phyloP scores from a whole-genome alignment of 1,284 basidiomycete species.

The Boletus sp. region DNA sequence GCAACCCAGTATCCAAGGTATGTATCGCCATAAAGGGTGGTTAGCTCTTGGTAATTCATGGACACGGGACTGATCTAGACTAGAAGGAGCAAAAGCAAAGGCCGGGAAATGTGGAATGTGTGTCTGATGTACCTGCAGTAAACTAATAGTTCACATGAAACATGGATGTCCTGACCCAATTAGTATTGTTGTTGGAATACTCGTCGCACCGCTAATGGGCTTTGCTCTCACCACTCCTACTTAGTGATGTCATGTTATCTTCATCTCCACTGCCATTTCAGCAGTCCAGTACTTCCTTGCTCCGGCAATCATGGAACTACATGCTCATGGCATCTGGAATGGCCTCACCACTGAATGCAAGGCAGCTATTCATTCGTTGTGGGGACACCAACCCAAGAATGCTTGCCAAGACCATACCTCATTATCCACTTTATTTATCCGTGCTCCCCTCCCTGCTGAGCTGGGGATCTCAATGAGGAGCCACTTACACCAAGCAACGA shows the following conservation, averaged over 20 bases:
- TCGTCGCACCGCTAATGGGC: constrained; percentile 74
- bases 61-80: constrained; percentile 68
- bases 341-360: constrained; percentile 55
- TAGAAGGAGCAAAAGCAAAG: constrained; percentile 7
- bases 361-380: constrained; percentile 51
- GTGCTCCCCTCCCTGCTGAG: constrained; percentile 16
- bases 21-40: constrained; percentile 63
- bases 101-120: neutral
- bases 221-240: constrained; percentile 63
- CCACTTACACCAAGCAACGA: constrained; percentile 49
- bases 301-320: constrained; percentile 64
- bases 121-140: constrained; percentile 47
- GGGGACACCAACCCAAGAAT: constrained; percentile 42
- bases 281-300: constrained; percentile 61
- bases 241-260: constrained; percentile 76
- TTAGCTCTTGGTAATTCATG: constrained; percentile 60
- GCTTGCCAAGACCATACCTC: constrained; percentile 34
- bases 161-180: constrained; percentile 84
- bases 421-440: neutral
- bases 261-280: constrained; percentile 65
- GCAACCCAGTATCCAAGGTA: constrained; percentile 70
- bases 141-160: constrained; percentile 42
- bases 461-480: constrained; percentile 38
- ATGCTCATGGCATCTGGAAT: constrained; percentile 60
- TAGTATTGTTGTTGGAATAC: constrained; percentile 85